phyloP scores from a whole-genome alignment of 2,329 filamentous ascomycete genomes.

The Colletotrichum coccodes region DNA sequence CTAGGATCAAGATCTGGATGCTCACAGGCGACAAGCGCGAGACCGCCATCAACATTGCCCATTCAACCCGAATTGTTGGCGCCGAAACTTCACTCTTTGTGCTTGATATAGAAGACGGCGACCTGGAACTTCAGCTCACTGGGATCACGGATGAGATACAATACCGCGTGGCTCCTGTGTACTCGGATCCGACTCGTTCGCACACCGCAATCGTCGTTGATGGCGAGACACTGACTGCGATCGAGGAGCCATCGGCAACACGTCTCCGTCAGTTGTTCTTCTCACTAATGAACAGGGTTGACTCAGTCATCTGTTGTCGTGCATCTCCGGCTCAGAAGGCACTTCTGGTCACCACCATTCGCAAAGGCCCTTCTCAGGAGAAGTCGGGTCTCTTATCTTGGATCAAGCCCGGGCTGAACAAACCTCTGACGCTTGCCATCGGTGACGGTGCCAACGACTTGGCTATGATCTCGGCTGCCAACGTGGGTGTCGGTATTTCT shows the following conservation, averaged over 20 bases:
- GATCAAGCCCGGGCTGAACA: constrained; percentile 45
- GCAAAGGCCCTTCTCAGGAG: constrained; percentile 72
- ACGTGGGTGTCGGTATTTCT: constrained; percentile 91
- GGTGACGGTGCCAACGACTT: constrained; percentile 95
- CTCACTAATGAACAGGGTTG: constrained; percentile 79
- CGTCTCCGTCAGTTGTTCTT: constrained; percentile 73
- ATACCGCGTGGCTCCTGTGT: constrained; percentile 54
- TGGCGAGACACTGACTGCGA: constrained; percentile 78
- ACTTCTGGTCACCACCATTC: constrained; percentile 81
- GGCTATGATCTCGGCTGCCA: constrained; percentile 88
- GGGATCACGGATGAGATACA: constrained; percentile 73
- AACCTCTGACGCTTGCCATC: constrained; percentile 84
- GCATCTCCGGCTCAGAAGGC: constrained; percentile 92
- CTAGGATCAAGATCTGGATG: constrained; percentile 94
- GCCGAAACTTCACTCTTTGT: constrained; percentile 83
- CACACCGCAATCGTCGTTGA: constrained; percentile 89
- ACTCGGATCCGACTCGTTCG: background rate
- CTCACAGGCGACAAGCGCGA: constrained; percentile 90
- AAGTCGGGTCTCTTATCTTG: constrained; percentile 44
- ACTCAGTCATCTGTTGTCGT: constrained; percentile 93
- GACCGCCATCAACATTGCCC: constrained; percentile 87
- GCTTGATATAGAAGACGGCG: constrained; percentile 71
- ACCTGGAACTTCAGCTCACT: constrained; percentile 73
- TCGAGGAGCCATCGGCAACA: constrained; percentile 65
- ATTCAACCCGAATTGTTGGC: constrained; percentile 75